Base-by-base conservation (phyloP, 169 alveolate species). In the Ichthyophthirius multifiliis region DNA sequence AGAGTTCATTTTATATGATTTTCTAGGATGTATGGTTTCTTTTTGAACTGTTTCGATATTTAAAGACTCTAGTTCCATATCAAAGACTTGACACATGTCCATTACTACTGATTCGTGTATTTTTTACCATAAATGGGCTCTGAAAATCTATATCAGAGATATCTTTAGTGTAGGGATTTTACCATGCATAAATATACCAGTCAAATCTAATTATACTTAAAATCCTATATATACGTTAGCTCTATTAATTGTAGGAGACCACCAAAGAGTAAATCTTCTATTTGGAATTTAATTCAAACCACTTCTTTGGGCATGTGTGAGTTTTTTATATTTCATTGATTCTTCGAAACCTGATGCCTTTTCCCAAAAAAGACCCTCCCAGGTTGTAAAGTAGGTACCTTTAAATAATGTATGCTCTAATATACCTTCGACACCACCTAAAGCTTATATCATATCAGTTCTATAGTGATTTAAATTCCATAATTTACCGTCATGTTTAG, bases 361-460 rank as follows among this genome's bases (percentile, higher is more conserved):
- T 89, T 99, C 99, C 99, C 99, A 99, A 94, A 99, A 99, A 63
- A 98, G 94, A 64, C 99, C 99, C 94, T 99, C 99, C 99, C 99
- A 99, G 41, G 99, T 97, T 74, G 99, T 98, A 95, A 99, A 99
- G 90, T 98, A 99, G 41, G 99, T 99, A 75, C 99, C 99, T 93
- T 98, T 98, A 90, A 98, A 99, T 65, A 99, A 93, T 0, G 99
- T 99, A 94, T 99, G 99, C 74, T 99, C 99, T 75, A 99, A 92
- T 44, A 99, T 99, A 34, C 99, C 99, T 84, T 98, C 99, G 15
- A 98, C 99, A 7, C 99, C 99, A 4, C 99, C 99, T 79, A 99
- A 87, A 4, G 99, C 99, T 88, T 99, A 99, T 67, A 99, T 99
- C 99, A 99, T 99, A 90, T 99, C 99, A 18, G 99, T 98, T 45